phyloP scores from a whole-genome alignment of 176 grass and related monocot genomes.

The Ananas comosus region DNA sequence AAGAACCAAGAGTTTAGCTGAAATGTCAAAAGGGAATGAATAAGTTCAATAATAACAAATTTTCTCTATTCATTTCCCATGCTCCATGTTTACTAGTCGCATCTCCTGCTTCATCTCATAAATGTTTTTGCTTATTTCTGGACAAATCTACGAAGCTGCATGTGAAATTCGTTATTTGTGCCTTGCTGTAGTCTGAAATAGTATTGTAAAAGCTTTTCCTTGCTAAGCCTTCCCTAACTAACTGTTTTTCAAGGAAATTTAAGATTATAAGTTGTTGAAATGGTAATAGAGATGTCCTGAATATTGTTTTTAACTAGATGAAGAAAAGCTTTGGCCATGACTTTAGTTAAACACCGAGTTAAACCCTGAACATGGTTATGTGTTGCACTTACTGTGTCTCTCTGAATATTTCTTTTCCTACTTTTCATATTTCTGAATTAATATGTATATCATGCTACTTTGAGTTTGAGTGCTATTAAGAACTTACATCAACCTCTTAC shows the following conservation, averaged over 20 bases:
- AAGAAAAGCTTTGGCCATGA: too few species aligned
- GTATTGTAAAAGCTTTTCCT: too few species aligned
- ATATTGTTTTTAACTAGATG: too few species aligned
- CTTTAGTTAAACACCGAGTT: not conserved
- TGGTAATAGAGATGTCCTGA: not conserved
- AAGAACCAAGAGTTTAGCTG: too few species aligned
- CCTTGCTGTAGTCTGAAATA: too few species aligned
- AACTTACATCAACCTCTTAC: slow-evolving; percentile 14
- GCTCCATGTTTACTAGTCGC: not conserved
- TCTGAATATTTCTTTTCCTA: not conserved
- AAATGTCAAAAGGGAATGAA: not conserved
- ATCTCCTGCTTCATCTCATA: not conserved
- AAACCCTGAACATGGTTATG: not conserved
- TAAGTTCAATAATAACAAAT: not conserved
- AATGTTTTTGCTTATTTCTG: not conserved
- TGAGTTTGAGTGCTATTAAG: not conserved
- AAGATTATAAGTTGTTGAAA: not conserved
- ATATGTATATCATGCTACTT: not conserved
- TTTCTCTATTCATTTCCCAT: not conserved
- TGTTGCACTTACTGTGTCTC: not conserved
- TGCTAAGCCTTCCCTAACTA: too few species aligned
- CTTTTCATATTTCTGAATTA: not conserved
- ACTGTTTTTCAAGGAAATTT: not conserved
- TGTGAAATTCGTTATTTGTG: too few species aligned
- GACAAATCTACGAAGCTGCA: too few species aligned